Conservation (phyloP, 1,284 basidiomycete species). For the Sporisorium exsertum region DNA sequence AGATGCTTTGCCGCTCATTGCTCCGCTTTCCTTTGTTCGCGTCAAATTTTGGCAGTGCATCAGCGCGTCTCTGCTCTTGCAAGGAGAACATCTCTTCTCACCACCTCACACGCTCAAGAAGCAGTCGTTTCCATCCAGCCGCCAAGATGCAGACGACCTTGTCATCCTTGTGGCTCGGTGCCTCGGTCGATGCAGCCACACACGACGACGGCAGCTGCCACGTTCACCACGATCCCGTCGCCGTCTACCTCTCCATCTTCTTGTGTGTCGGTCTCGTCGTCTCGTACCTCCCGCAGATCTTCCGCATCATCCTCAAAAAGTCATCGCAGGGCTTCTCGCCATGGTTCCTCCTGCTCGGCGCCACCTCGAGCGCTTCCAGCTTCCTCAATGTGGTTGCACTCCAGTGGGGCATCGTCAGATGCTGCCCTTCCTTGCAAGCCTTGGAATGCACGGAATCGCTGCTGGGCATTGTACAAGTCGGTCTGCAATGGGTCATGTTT, state of each 20-base stretch:
- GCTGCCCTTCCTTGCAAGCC: conserved; percentile 74
- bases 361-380: conserved; percentile 73
- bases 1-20: not conserved
- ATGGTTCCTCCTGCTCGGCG: conserved; percentile 92
- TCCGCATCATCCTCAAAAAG: conserved; percentile 73
- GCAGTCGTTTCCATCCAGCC: not conserved
- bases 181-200: conserved; percentile 18
- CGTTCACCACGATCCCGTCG: conserved; percentile 77
- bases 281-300: conserved; percentile 90
- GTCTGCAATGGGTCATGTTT: conserved; percentile 87
- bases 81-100: not conserved
- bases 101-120: too few relatives aligned
- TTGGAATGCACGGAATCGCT: conserved; percentile 80
- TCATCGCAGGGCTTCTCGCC: conserved; percentile 90
- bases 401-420: conserved; percentile 86
- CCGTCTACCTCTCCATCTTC: conserved; percentile 78
- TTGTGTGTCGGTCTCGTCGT: conserved; percentile 84
- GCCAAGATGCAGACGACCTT: conserved; percentile 32
- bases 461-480: conserved; percentile 85
- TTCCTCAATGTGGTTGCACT: conserved; percentile 76
- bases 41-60: not conserved
- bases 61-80: not conserved
- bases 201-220: conserved; percentile 51
- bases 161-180: conserved; percentile 35
- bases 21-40: not conserved